Percentiles rank a stretch among this genome's conserved stretches.
Evolutionary conservation across 495 filamentous ascomycete genomes (phyloP).

Genomic region (Pseudoneurospora amorphoporcata): DNA sequence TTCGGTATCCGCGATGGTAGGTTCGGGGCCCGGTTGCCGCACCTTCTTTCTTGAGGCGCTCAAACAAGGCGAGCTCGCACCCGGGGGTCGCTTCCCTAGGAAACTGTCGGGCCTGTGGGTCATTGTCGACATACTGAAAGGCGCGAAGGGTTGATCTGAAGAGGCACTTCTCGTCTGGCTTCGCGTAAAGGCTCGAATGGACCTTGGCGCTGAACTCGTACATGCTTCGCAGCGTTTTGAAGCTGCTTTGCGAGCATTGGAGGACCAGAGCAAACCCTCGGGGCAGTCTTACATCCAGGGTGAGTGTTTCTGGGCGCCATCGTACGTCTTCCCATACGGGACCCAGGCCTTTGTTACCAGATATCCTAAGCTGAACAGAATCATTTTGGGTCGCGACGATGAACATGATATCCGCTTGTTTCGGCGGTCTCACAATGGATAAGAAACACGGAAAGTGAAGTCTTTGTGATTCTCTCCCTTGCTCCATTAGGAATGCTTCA

Average conservation of each 20-base stretch:
- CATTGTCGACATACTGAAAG: constrained; percentile 67
- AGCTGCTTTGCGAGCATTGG: constrained; percentile 61
- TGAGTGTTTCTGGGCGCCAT: constrained; percentile 56
- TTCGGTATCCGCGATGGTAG: constrained; percentile 64
- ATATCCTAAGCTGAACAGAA: constrained; percentile 63
- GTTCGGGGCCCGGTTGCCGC: constrained; percentile 57
- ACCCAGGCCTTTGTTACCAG: constrained; percentile 52
- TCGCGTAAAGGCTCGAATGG: constrained; percentile 53
- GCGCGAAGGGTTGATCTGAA: constrained; percentile 54
- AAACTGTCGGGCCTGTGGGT: constrained; percentile 52
- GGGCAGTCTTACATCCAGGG: constrained; percentile 54
- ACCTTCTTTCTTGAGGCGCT: constrained; percentile 47
- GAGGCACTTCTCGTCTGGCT: constrained; percentile 52
- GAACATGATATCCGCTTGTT: constrained; percentile 54
- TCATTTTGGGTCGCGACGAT: constrained; percentile 68
- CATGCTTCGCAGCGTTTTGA: constrained; percentile 65
- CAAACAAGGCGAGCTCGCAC: constrained; percentile 64
- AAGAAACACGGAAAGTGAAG: constrained; percentile 61
- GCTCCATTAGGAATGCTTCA: constrained; percentile 57
- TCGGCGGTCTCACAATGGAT: constrained; percentile 58
- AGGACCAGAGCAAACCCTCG: constrained; percentile 58
- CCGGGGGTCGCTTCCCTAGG: constrained; percentile 58
- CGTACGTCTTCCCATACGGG: constrained; percentile 69
- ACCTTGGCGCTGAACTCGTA: constrained; percentile 70
- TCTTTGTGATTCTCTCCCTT: constrained; percentile 50